These are phyloP conservation scores for Saccharomyces hybrid DNA, from an alignment of 1,139 yeast genomes.

Conservation along the genomic window DNA sequence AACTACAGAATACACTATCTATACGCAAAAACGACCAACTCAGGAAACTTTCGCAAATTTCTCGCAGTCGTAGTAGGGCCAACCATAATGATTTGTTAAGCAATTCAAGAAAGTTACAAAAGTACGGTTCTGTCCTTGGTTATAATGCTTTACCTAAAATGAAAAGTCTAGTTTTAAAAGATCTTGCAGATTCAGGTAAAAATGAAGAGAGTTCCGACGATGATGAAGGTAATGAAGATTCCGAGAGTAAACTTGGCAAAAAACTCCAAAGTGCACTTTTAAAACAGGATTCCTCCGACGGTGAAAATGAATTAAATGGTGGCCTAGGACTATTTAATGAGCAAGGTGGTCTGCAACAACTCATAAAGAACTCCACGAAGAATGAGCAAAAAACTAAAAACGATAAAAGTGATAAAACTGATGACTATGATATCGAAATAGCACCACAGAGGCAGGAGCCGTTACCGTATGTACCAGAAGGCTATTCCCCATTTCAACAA, in stretches of 20 bases:
- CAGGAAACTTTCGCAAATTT: not conserved
- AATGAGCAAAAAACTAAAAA: constrained; percentile 4
- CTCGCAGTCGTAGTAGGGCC: constrained; percentile 1
- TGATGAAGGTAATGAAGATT: constrained; percentile 22
- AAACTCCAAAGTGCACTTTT: constrained; percentile 14
- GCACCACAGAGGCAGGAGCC: constrained; percentile 20
- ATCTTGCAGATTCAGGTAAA: constrained; percentile 16
- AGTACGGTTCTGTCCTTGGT: constrained; percentile 29
- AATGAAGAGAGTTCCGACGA: constrained; percentile 12
- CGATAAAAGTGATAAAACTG: constrained; percentile 4
- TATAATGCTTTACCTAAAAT: constrained; percentile 16
- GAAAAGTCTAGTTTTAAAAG: constrained; percentile 29
- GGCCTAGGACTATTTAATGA: constrained; percentile 11
- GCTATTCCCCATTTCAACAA: constrained; percentile 17
- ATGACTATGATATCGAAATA: constrained; percentile 17
- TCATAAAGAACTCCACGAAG: not conserved
- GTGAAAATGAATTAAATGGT: constrained; percentile 9
- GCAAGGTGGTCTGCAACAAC: not conserved
- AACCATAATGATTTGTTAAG: constrained; percentile 11
- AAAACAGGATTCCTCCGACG: constrained; percentile 1
- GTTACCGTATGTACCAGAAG: constrained; percentile 24
- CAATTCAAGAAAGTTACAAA: constrained; percentile 28
- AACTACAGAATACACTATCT: constrained; percentile 1
- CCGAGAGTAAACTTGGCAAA: constrained; percentile 13
- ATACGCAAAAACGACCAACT: not conserved